Evolutionary conservation across 345 rosid genomes (phyloP), one percentile per base, ranked within the genome.

Genomic region (Populus nigra): DNA sequence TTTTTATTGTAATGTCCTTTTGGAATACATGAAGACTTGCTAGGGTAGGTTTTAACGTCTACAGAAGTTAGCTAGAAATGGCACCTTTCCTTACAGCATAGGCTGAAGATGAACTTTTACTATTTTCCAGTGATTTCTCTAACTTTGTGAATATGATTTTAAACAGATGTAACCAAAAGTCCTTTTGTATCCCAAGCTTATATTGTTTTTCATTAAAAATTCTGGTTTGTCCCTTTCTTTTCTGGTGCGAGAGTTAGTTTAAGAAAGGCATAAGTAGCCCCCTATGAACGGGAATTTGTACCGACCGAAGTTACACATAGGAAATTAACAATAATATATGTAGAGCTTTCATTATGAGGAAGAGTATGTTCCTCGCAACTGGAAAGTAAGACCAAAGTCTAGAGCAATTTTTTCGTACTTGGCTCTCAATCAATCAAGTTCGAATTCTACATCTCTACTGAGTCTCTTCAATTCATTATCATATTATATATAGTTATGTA

Each of bases 201-300:
- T 13, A 15, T 47, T 1, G 50, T 15, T 15, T 47, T 12, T 12
- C 50, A 47, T 47, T 47, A 15, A 47, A 47, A 47, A 3, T 17
- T 57, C 3, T 39, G 31, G n/a, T 22, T 65, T 63, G 85, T 78
- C 79, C 73, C 61, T 85, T 69, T 82, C 83, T 76, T 78, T 23
- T 77, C 62, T 31, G 82, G 85, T 73, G 76, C 77, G 79, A 73
- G 72, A 75, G 81, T 85, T 76, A 79, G 82, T 75, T 65, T 63
- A 63, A 80, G 82, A 82, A 77, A 74, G 76, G 83, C 83, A 77
- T 49, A 69, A 77, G 73, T 73, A 69, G 79, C 76, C 77, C 63
- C 77, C 61, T 65, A 23, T 77, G 81, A 77, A 65, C 75, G 78
- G 77, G 62, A 77, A 79, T 80, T 65, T 75, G 68, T 65, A 85